phyloP scores from a whole-genome alignment of 2,329 filamentous ascomycete genomes.

The Fusarium temperatum region DNA sequence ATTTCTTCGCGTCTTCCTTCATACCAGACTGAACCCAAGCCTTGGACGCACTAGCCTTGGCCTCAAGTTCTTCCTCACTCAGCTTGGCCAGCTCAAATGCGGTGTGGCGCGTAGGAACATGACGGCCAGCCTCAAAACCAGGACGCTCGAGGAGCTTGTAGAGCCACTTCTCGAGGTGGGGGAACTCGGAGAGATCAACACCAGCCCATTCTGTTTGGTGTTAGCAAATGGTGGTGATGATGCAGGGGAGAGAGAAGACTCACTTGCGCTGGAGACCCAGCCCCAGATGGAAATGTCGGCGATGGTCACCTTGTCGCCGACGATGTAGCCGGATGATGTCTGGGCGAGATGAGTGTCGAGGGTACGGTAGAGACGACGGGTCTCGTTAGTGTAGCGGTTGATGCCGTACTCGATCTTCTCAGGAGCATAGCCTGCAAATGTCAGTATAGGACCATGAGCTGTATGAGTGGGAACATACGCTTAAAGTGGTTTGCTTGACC shows the following conservation, averaged over 20 bases:
- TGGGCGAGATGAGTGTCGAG: conserved; percentile 75
- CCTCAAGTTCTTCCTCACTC: conserved; percentile 64
- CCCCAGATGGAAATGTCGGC: conserved; percentile 85
- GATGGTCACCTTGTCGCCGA: conserved; percentile 75
- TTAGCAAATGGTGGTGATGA: background rate
- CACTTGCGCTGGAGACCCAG: conserved; percentile 71
- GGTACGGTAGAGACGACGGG: conserved; percentile 80
- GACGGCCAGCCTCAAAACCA: conserved; percentile 77
- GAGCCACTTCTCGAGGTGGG: conserved; percentile 79
- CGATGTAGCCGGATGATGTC: conserved; percentile 65
- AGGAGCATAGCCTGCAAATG: conserved; percentile 71
- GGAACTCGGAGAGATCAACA: conserved; percentile 76
- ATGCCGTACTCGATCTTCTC: conserved; percentile 85
- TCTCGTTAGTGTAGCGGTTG: conserved; percentile 84
- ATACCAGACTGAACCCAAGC: conserved; percentile 76
- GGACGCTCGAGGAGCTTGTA: conserved; percentile 74
- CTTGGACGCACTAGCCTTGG: conserved; percentile 60
- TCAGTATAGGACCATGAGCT: background rate
- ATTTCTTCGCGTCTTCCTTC: conserved; percentile 70
- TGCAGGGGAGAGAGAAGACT: background rate
- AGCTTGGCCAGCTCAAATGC: conserved; percentile 60
- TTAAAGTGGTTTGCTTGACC: conserved; percentile 84
- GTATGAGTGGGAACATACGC: conserved; percentile 53
- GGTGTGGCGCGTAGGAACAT: conserved; percentile 74
- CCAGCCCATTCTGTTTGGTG: conserved; percentile 49